Evolutionary conservation across 108 stramenopile genomes (phyloP), one percentile per base, ranked within the genome.

Genomic region (Licmophora abbreviata): DNA sequence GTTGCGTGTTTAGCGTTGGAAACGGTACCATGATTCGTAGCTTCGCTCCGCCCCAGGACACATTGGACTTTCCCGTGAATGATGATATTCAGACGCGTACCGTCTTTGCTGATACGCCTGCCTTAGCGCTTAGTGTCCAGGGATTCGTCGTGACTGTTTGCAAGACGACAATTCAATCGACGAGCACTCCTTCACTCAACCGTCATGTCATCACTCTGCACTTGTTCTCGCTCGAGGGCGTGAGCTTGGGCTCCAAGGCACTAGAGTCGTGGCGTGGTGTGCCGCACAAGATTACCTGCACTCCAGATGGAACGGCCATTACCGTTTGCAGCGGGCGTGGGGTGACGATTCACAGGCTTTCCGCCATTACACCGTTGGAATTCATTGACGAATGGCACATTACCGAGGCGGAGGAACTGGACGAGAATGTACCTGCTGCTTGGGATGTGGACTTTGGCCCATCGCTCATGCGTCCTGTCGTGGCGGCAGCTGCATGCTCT

Each of bases 371-470:
- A 23, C 85, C 85, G 0, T 64, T 93, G 28, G 77, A 67, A 23
- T 55, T 73, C 32, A 59, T 93, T 25, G 92, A 93, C 53, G 79
- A 83, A 57, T 93, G 92, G 92, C 71, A 68, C 21, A 49, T 90
- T 12, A 68, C 79, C 7, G 92, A 79, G 46, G 48, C 60, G 1
- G 75, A 73, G n/a, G 79, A 71, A 23, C 29, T 74, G 9, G 64
- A 59, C 9, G 48, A 58, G 18, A 24, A 37, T 5, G 44, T 69
- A 1, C 60, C 74, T 3, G 60, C 51, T 12, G 75, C 73, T 8
- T 70, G 57, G 21, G 92, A 93, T 59, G 47, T 88, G n/a, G 92
- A 93, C 54, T 80, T 93, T 29, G 88, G 92, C 17, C 92, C 92
- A 24, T 83, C 81, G 2, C 30, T 81, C 29, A 73, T 73, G 48